Conservation (phyloP, 2,329 filamentous ascomycete species). For the Fusarium circinatum region DNA sequence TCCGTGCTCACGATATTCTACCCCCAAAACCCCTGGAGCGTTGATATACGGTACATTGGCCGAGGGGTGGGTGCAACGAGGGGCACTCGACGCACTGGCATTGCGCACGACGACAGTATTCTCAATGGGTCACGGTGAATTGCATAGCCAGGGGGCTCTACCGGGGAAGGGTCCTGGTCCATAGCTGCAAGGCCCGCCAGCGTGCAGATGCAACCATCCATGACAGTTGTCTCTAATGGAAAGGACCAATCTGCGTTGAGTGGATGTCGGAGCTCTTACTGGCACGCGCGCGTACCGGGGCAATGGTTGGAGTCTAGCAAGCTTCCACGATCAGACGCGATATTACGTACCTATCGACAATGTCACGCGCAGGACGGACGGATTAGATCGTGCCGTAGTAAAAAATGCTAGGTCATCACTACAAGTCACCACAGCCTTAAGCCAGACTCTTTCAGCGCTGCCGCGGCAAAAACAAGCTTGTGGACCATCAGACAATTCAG, state of each 20-base stretch:
- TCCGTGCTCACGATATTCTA: constrained; percentile 1
- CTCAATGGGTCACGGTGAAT: constrained; percentile 36
- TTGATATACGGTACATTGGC: constrained; percentile 40
- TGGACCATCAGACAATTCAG: neutral
- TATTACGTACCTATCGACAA: constrained; percentile 36
- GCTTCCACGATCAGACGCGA: constrained; percentile 37
- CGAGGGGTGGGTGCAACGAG: constrained; percentile 31
- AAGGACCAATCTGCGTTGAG: constrained; percentile 36
- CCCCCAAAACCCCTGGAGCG: constrained; percentile 30
- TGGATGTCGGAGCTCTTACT: constrained; percentile 37
- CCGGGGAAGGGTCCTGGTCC: constrained; percentile 38
- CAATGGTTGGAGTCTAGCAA: constrained; percentile 39
- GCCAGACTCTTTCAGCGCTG: constrained; percentile 34
- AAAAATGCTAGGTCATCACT: neutral
- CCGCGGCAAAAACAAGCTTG: constrained; percentile 27
- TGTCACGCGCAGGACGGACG: constrained; percentile 36
- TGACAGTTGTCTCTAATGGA: constrained; percentile 37
- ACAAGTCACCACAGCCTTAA: neutral
- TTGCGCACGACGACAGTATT: constrained; percentile 26
- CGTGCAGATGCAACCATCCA: constrained; percentile 40
- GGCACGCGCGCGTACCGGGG: constrained; percentile 41
- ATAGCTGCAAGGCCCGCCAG: constrained; percentile 43
- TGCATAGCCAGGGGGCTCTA: constrained; percentile 35
- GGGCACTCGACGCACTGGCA: constrained; percentile 12
- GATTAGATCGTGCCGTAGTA: constrained; percentile 29